These are phyloP conservation scores for Trichoderma endophyticum DNA, from an alignment of 2,329 filamentous ascomycete genomes.

Conservation along the genomic window DNA sequence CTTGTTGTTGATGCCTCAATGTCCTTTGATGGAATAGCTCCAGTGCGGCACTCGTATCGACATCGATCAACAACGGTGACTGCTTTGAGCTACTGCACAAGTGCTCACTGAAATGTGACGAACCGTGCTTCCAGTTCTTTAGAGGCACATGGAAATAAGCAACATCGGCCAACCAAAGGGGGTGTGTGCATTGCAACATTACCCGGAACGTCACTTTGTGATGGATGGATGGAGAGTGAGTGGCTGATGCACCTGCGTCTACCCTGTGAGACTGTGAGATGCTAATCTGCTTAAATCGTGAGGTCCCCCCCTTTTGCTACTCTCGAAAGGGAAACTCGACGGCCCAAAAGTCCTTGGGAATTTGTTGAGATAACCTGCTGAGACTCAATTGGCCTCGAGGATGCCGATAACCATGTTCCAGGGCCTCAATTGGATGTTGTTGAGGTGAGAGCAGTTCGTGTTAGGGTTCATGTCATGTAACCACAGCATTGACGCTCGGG, in stretches of 20 bases:
- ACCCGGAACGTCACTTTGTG: not conserved
- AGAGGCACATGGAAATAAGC: not conserved
- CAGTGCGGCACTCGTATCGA: not conserved
- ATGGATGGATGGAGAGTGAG: not conserved
- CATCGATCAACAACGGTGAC: not conserved
- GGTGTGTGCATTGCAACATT: constrained; percentile 3
- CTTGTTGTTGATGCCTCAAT: not conserved
- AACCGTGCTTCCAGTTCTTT: not conserved
- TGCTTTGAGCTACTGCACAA: not conserved
- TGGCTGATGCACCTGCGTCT: not conserved
- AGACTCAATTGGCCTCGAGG: not conserved
- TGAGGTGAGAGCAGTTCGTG: not conserved
- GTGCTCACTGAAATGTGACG: constrained; percentile 10
- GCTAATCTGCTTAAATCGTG: not conserved
- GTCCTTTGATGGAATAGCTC: not conserved
- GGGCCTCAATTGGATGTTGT: not conserved
- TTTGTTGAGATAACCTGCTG: not conserved
- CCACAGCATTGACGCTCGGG: not conserved
- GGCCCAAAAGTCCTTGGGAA: not conserved
- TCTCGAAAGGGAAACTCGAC: not conserved
- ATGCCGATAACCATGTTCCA: not conserved
- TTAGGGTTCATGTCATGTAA: not conserved
- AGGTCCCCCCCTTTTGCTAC: not conserved
- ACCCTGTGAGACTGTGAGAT: not conserved
- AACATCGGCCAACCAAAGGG: not conserved